These are phyloP conservation scores for Daldinia concentrica DNA, from an alignment of 495 filamentous ascomycete species.

Conservation along the genomic window DNA sequence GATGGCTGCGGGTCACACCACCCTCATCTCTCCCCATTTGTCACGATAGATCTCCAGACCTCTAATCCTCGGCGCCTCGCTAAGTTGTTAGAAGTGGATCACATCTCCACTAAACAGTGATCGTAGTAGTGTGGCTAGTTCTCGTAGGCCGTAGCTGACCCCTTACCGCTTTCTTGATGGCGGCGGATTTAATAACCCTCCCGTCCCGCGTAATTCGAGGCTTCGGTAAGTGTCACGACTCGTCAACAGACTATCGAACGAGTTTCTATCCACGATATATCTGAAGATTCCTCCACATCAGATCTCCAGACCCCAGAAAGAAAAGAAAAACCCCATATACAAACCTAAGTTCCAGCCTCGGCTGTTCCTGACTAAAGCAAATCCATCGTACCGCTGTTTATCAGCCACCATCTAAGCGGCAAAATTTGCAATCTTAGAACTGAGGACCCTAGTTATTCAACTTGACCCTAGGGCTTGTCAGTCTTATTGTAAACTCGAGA, in stretches of 20 bases:
- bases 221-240: constrained; percentile 36
- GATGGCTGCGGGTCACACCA: constrained; percentile 38
- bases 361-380: constrained; percentile 32
- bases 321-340: constrained; percentile 11
- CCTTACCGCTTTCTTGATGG: constrained; percentile 31
- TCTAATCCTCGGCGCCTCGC: constrained; percentile 38
- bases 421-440: constrained; percentile 1
- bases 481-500: constrained; percentile 22
- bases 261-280: constrained; percentile 19
- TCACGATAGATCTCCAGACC: constrained; percentile 45
- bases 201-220: constrained; percentile 28
- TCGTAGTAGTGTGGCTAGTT: constrained; percentile 33
- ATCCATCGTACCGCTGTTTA: constrained; percentile 30
- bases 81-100: constrained; percentile 40
- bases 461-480: constrained; percentile 17
- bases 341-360: constrained; percentile 25
- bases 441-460: constrained; percentile 16
- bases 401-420: constrained; percentile 16
- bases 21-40: constrained; percentile 44
- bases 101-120: constrained; percentile 34
- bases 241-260: constrained; percentile 39
- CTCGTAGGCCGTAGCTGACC: constrained; percentile 32
- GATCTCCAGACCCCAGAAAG: constrained; percentile 18
- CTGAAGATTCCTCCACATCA: constrained; percentile 25
- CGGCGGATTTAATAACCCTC: constrained; percentile 37